These are phyloP conservation scores for Berberis thunbergii DNA, from an alignment of 164 flowering plant genomes.

Conservation along the genomic window DNA sequence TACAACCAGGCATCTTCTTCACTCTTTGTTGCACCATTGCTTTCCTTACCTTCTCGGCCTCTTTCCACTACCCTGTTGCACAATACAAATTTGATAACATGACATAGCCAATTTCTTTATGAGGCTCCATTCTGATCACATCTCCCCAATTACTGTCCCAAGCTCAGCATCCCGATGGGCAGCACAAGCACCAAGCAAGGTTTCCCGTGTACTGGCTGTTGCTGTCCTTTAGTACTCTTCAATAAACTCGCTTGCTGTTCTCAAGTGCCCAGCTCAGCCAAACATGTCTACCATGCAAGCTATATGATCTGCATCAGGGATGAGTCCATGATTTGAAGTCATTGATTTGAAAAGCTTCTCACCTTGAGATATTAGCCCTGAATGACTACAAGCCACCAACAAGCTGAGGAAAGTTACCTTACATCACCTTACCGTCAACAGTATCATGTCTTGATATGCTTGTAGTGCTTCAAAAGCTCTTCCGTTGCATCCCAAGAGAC, in stretches of 20 bases:
- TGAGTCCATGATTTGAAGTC: constrained; percentile 21
- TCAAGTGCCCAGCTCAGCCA: constrained; percentile 39
- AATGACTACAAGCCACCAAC: constrained; percentile 52
- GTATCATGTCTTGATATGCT: constrained; percentile 33
- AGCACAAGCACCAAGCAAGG: constrained; percentile 50
- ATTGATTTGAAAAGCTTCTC: constrained; percentile 28
- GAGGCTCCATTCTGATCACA: constrained; percentile 33
- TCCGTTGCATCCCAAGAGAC: constrained; percentile 68
- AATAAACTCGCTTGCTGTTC: constrained; percentile 30
- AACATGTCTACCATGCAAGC: constrained; percentile 56
- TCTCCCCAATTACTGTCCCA: constrained; percentile 30
- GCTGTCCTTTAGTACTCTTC: constrained; percentile 8
- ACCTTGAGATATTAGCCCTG: constrained; percentile 41
- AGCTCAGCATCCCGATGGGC: constrained; percentile 24
- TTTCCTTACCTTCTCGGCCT: constrained; percentile 28
- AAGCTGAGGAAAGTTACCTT: constrained; percentile 49
- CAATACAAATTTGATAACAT: constrained; percentile 58
- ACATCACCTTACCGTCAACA: constrained; percentile 29
- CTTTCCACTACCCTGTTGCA: constrained; percentile 30
- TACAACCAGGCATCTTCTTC: constrained; percentile 51
- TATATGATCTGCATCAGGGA: constrained; percentile 37
- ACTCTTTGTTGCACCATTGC: constrained; percentile 44
- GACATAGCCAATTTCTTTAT: constrained; percentile 47
- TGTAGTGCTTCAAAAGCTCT: constrained; percentile 28
- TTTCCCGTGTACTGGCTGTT: constrained; percentile 22